These are phyloP conservation scores for Rhynchosporium secalis DNA, from an alignment of 2,329 filamentous ascomycete species.

Conservation along the genomic window DNA sequence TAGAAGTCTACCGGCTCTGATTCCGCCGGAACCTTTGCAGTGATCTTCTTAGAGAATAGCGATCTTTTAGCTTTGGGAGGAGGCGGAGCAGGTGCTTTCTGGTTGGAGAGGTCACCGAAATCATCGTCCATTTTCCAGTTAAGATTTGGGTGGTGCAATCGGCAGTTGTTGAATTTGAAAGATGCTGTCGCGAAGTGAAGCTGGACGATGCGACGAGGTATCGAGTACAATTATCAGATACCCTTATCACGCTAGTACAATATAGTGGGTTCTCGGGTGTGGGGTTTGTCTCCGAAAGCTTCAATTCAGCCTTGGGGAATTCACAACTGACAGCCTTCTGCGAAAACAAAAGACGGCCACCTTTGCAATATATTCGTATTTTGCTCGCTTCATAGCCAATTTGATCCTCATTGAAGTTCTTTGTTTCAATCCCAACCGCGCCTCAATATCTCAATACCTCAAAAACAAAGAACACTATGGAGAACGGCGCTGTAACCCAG, in stretches of 20 bases:
- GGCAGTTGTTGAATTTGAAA: not conserved
- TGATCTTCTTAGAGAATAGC: slow-evolving; percentile 56
- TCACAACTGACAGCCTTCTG: not conserved
- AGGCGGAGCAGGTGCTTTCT: slow-evolving; percentile 13
- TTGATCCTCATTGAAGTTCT: not conserved
- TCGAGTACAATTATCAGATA: not conserved
- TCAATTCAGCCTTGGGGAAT: not conserved
- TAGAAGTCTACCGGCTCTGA: slow-evolving; percentile 47
- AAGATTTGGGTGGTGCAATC: not conserved
- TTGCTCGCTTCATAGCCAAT: too few relatives aligned
- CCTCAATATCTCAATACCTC: slow-evolving; percentile 1
- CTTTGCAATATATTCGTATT: not conserved
- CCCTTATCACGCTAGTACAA: too few relatives aligned
- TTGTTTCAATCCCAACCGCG: slow-evolving; percentile 12
- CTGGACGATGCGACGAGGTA: slow-evolving; percentile 14
- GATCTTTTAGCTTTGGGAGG: slow-evolving; percentile 38
- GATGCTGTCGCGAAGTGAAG: not conserved
- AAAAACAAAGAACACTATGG: slow-evolving; percentile 55
- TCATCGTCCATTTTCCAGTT: slow-evolving; percentile 25
- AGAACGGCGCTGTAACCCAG: slow-evolving; percentile 63
- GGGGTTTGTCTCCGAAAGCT: not conserved
- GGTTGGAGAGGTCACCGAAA: slow-evolving; percentile 18
- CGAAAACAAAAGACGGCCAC: too few relatives aligned
- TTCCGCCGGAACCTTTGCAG: slow-evolving; percentile 43
- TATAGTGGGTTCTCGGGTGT: slow-evolving; percentile 3